phyloP scores from a whole-genome alignment of 139 green algal genomes.

The Chlamydomonas sphaeroides region DNA sequence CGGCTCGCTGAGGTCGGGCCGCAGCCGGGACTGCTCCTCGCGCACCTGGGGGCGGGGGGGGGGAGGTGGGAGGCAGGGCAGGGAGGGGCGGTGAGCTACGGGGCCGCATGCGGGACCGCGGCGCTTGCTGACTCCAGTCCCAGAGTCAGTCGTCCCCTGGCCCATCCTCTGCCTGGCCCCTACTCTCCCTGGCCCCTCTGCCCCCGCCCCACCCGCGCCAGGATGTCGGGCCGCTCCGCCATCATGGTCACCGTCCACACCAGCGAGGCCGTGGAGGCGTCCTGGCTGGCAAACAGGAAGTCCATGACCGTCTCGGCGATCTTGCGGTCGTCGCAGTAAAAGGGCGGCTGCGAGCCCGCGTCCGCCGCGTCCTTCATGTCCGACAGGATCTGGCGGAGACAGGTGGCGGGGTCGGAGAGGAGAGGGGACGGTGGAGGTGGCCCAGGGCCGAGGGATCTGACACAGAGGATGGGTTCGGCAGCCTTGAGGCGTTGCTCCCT shows the following conservation, averaged over 20 bases:
- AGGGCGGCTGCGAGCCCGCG: conserved; percentile 59
- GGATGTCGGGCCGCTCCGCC: conserved; percentile 84
- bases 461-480: too few relatives aligned
- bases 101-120: too few relatives aligned
- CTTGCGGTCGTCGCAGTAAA: conserved; percentile 64
- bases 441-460: too few relatives aligned
- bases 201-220: conserved; percentile 62
- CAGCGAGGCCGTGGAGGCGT: conserved; percentile 85
- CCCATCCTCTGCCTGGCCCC: too few relatives aligned
- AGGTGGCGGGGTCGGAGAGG: not conserved
- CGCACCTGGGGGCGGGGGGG: conserved; percentile 52
- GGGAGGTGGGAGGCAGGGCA: too few relatives aligned
- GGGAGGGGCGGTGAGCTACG: too few relatives aligned
- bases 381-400: conserved; percentile 34
- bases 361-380: conserved; percentile 71
- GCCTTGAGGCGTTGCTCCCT: too few relatives aligned
- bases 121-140: too few relatives aligned
- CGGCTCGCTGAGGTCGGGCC: conserved; percentile 60
- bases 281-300: conserved; percentile 87
- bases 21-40: conserved; percentile 71
- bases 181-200: too few relatives aligned
- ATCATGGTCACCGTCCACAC: conserved; percentile 85
- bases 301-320: conserved; percentile 86
- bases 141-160: too few relatives aligned
- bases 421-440: not conserved